Percentiles rank a stretch among this genome's conserved stretches.
Conservation (phyloP, 371 early-diverging fungal genomes). For the Actinomucor elegans region DNA sequence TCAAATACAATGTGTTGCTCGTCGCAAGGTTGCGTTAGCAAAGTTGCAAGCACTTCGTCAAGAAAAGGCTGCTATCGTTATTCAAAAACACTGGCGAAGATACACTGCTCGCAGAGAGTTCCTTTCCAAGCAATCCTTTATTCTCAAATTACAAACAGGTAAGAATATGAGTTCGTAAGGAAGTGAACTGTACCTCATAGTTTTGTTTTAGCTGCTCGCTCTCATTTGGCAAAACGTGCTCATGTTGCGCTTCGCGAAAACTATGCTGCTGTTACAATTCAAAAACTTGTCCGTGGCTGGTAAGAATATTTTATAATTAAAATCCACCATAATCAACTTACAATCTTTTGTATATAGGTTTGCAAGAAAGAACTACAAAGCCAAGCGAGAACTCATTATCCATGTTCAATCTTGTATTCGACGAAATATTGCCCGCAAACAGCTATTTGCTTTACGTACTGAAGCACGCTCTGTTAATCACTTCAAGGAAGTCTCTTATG, state of each 20-base stretch:
- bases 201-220: conserved; percentile 50
- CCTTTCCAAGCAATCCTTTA: conserved; percentile 35
- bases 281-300: conserved; percentile 66
- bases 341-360: too few relatives aligned
- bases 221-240: conserved; percentile 52
- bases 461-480: conserved; percentile 92
- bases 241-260: conserved; percentile 52
- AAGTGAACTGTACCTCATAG: neutral
- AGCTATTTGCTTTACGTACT: conserved; percentile 65
- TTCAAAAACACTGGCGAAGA: conserved; percentile 76
- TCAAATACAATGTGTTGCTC: conserved; percentile 61
- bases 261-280: conserved; percentile 76
- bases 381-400: conserved; percentile 57
- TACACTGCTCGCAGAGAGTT: conserved; percentile 64
- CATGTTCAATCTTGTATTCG: conserved; percentile 85
- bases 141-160: conserved; percentile 51
- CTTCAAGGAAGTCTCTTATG: conserved; percentile 92
- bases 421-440: conserved; percentile 69
- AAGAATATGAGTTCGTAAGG: neutral
- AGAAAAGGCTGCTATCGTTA: conserved; percentile 68
- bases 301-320: too few relatives aligned
- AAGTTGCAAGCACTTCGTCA: conserved; percentile 57
- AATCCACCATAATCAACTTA: too few relatives aligned
- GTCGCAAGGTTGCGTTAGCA: conserved; percentile 64
- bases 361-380: conserved; percentile 62